A percentile compares a stretch with the other conserved stretches of the same genome.
These are phyloP conservation scores for Cotoneaster glaucophyllus DNA, from an alignment of 306 rosid genomes.

Conservation along the genomic window DNA sequence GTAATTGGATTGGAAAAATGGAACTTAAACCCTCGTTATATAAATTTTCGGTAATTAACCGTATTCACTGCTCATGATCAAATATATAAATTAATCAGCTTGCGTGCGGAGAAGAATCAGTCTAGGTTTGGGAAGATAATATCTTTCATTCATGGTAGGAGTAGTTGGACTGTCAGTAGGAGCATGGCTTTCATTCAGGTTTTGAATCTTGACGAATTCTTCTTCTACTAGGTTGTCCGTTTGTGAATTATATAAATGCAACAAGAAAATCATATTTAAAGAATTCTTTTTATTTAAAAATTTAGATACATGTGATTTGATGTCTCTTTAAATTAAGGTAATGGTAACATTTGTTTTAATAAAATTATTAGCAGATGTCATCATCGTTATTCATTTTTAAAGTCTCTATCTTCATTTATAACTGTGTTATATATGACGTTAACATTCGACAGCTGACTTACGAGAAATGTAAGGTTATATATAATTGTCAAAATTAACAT, in stretches of 20 bases:
- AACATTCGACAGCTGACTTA: neutral
- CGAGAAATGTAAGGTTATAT: neutral
- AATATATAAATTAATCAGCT: neutral
- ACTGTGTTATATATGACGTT: too few species aligned
- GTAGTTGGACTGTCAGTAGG: neutral
- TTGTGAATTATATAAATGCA: neutral
- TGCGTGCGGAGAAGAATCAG: neutral
- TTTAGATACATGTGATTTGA: too few species aligned
- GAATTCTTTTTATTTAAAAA: too few species aligned
- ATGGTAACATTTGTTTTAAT: too few species aligned
- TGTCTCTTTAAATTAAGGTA: neutral
- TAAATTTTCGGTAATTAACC: neutral
- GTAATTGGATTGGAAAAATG: neutral
- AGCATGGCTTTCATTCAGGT: conserved; percentile 1
- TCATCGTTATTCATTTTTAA: neutral
- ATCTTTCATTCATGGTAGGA: neutral
- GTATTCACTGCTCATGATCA: neutral
- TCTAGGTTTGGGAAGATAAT: neutral
- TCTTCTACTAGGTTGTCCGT: neutral
- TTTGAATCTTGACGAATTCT: neutral
- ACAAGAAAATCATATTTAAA: neutral
- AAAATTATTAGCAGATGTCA: neutral
- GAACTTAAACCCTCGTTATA: neutral
- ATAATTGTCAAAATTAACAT: neutral
- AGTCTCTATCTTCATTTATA: too few species aligned